Percentiles rank a stretch among this genome's conserved stretches.
Conservation (phyloP, 78 protist species). For the Guillardia theta region DNA sequence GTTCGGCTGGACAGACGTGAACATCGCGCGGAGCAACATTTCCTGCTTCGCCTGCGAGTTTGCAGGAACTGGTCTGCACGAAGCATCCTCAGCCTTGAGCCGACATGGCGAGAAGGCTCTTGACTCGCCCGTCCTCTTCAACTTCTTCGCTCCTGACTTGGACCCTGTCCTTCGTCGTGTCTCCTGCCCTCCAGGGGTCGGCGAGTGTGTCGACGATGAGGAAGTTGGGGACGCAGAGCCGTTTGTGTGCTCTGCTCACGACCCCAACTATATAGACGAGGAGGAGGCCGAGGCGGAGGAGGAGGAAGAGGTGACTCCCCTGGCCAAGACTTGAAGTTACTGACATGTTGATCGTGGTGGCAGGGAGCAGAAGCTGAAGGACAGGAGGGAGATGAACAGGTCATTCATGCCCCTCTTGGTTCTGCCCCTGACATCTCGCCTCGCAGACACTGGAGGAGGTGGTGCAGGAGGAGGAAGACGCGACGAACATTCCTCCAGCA, state of each 20-base stretch:
- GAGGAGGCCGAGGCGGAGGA: neutral
- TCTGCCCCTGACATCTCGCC: no score
- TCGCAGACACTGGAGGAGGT: no score
- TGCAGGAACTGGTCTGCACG: neutral
- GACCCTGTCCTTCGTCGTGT: neutral
- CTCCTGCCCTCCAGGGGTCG: neutral
- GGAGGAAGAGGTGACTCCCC: neutral
- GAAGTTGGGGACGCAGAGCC: neutral
- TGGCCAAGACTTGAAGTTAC: no score
- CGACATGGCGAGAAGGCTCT: neutral
- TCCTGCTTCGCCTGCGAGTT: conserved; percentile 4
- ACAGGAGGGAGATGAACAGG: no score
- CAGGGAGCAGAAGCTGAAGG: no score
- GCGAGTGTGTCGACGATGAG: neutral
- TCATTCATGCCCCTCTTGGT: no score
- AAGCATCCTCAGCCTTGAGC: neutral
- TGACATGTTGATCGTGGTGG: no score
- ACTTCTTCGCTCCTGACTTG: neutral
- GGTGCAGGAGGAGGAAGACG: neutral
- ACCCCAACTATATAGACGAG: neutral
- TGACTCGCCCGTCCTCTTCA: neutral
- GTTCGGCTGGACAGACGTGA: neutral
- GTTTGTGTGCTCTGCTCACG: neutral
- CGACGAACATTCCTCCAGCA: neutral
- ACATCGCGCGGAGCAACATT: neutral